Percentiles rank a stretch among this genome's conserved stretches.
phyloP scores from a whole-genome alignment of 2,329 filamentous ascomycete genomes.

The Ambrosiella cleistominuta region DNA sequence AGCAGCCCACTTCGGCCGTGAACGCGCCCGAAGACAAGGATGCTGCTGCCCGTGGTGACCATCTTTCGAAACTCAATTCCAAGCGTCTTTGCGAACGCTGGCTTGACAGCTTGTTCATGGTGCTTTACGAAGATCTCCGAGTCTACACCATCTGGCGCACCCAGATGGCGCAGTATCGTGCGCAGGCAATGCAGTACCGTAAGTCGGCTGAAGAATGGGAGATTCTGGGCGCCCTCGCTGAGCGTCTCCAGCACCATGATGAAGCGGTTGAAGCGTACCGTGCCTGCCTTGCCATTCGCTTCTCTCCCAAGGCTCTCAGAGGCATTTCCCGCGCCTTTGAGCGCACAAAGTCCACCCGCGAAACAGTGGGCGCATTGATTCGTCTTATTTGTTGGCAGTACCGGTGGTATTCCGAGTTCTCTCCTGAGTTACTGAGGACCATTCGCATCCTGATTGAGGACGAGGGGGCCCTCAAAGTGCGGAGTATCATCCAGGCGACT shows the following conservation, averaged over 20 bases:
- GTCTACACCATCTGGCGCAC: constrained; percentile 99
- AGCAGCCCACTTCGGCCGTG: not conserved
- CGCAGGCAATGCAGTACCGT: constrained; percentile 87
- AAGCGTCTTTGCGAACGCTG: constrained; percentile 94
- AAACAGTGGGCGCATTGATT: constrained; percentile 72
- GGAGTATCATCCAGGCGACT: constrained; percentile 92
- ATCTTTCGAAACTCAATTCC: constrained; percentile 84
- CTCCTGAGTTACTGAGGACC: constrained; percentile 70
- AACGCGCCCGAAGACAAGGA: not conserved
- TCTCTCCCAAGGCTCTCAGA: constrained; percentile 80
- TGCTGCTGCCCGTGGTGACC: constrained; percentile 41
- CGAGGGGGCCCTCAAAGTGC: constrained; percentile 90
- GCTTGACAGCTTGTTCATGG: constrained; percentile 98
- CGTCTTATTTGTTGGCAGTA: constrained; percentile 95
- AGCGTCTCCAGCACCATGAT: constrained; percentile 77
- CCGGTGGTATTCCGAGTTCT: constrained; percentile 98
- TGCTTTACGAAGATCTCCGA: constrained; percentile 89
- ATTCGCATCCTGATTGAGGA: constrained; percentile 91
- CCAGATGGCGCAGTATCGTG: constrained; percentile 87
- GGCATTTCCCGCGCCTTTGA: constrained; percentile 71
- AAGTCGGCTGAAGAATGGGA: constrained; percentile 98
- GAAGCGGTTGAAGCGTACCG: constrained; percentile 90
- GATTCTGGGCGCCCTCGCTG: constrained; percentile 81
- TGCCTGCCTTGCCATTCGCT: constrained; percentile 69
- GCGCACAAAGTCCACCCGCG: constrained; percentile 58